Percentiles rank a stretch among this genome's conserved stretches.
Evolutionary conservation across 768 basidiomycete genomes (phyloP).

Genomic region (Lentinula boryana): DNA sequence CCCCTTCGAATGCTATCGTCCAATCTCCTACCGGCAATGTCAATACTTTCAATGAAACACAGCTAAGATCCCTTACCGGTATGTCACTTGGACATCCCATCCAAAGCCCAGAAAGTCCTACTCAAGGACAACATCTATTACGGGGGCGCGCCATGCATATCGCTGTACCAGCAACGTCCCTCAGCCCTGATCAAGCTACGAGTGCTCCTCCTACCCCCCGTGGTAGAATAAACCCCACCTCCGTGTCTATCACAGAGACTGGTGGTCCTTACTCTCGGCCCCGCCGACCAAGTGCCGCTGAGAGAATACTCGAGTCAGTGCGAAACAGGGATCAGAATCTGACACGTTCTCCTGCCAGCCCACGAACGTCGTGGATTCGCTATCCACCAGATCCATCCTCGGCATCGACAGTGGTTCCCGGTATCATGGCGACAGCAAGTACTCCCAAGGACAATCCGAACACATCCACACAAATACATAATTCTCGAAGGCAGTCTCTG

Average conservation of each 20-base stretch:
- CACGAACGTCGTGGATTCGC: conserved; percentile 40
- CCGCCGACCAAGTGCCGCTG: conserved; percentile 59
- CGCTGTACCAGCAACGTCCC: conserved; percentile 15
- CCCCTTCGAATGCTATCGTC: conserved; percentile 26
- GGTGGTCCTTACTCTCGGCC: conserved; percentile 19
- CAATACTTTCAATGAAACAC: conserved; percentile 18
- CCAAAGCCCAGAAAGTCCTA: conserved; percentile 4
- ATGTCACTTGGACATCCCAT: background rate
- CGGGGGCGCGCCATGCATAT: conserved; percentile 23
- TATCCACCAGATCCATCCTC: conserved; percentile 41
- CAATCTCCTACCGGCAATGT: conserved; percentile 13
- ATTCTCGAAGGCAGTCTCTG: conserved; percentile 30
- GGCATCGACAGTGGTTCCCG: conserved; percentile 8
- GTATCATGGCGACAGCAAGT: conserved; percentile 9
- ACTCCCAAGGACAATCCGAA: conserved; percentile 8
- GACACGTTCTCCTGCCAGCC: conserved; percentile 41
- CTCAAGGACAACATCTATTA: conserved; percentile 12
- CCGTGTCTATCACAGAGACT: background rate
- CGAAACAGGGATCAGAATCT: conserved; percentile 24
- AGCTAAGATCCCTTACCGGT: conserved; percentile 29
- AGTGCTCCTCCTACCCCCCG: conserved; percentile 11
- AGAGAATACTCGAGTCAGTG: conserved; percentile 54
- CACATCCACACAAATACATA: background rate
- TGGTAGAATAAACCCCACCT: conserved; percentile 4
- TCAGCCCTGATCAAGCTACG: conserved; percentile 16